Conservation (phyloP, 345 rosid species). For the Tarenaya hassleriana region DNA sequence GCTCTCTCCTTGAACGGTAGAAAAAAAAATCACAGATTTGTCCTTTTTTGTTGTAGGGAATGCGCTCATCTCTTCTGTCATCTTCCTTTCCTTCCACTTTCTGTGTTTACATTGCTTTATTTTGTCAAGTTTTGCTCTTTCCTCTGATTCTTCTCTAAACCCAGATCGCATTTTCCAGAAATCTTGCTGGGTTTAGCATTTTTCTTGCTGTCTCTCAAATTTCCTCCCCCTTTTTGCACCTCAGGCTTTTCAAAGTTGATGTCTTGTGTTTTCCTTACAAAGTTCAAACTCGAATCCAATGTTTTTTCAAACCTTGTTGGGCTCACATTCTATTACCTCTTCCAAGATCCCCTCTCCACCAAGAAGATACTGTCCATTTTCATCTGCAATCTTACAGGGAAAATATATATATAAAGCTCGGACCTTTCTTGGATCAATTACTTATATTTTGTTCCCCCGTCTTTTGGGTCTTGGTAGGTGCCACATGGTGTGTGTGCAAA, state of each 20-base stretch:
- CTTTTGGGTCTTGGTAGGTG: constrained; percentile 34
- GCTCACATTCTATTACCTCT: constrained; percentile 2
- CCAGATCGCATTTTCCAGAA: background rate
- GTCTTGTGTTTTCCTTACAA: too few species aligned
- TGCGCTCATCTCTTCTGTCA: constrained; percentile 1
- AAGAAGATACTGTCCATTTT: constrained; percentile 3
- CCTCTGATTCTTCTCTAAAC: background rate
- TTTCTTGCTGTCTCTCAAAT: background rate
- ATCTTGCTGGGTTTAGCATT: background rate
- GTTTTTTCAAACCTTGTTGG: constrained; percentile 12
- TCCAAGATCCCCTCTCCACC: too few species aligned
- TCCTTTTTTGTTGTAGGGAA: background rate
- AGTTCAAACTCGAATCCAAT: background rate
- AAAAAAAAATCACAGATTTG: constrained; percentile 1
- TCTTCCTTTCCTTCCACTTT: background rate
- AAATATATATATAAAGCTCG: too few species aligned
- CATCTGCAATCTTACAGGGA: too few species aligned
- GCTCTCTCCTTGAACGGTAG: background rate
- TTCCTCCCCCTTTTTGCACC: background rate
- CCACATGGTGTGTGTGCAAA: constrained; percentile 86
- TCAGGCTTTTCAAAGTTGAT: constrained; percentile 6
- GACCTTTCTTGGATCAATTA: background rate
- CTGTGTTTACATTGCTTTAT: background rate
- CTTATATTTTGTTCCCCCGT: constrained; percentile 1
- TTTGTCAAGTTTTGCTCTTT: background rate